These are phyloP conservation scores for Pterocarpus macrocarpus DNA, from an alignment of 306 rosid genomes.

Conservation along the genomic window DNA sequence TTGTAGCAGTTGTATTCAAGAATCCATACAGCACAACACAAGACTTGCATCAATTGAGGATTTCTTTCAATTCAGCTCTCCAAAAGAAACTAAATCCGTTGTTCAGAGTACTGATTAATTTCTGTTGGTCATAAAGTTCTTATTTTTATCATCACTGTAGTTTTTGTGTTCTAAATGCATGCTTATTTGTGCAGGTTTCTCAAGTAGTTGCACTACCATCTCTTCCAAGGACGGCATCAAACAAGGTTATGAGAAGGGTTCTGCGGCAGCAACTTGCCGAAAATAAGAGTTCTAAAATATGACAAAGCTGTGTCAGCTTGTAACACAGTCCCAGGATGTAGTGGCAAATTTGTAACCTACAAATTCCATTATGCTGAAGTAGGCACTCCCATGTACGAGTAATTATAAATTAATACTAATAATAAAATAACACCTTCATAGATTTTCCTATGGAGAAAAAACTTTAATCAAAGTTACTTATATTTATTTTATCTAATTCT, in stretches of 20 bases:
- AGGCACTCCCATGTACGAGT: not conserved
- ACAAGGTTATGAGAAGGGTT: conserved; percentile 96
- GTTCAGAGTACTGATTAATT: conserved; percentile 69
- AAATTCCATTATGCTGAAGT: not conserved
- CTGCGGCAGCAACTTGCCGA: conserved; percentile 71
- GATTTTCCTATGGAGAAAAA: not conserved
- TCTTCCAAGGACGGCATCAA: conserved; percentile 94
- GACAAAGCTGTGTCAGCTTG: not conserved
- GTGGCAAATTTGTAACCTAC: not conserved
- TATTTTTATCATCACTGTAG: not conserved
- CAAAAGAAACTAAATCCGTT: conserved; percentile 91
- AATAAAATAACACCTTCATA: not conserved
- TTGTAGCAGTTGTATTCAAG: conserved; percentile 76
- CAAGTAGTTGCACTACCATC: conserved; percentile 65
- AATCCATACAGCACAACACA: conserved; percentile 44
- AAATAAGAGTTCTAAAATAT: conserved; percentile 65
- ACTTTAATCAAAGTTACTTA: too few species aligned
- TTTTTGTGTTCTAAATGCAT: conserved; percentile 16
- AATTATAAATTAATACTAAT: not conserved
- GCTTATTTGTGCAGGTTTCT: conserved; percentile 67
- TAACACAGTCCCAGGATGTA: not conserved
- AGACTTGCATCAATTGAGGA: conserved; percentile 62
- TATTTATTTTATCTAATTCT: too few species aligned
- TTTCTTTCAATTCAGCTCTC: conserved; percentile 81
- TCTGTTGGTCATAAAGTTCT: conserved; percentile 25